A percentile compares a stretch with the other conserved stretches of the same genome.
These are phyloP conservation scores for Echium plantagineum DNA, from an alignment of 257 asterid species.

Conservation along the genomic window DNA sequence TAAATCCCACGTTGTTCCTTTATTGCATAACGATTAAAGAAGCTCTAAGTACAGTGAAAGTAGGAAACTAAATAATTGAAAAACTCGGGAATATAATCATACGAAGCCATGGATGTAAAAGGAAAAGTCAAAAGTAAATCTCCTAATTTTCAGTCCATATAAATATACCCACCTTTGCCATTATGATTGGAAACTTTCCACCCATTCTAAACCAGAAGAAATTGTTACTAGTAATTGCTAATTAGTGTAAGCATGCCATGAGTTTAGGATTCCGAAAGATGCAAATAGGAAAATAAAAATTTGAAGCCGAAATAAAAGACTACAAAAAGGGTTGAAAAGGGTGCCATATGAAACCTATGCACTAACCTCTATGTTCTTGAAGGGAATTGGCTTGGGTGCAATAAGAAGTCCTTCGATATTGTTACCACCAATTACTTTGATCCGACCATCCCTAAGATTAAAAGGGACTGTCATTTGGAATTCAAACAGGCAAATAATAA, in stretches of 20 bases:
- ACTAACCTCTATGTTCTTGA: constrained; percentile 83
- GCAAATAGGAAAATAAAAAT: not conserved
- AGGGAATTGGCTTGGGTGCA: constrained; percentile 70
- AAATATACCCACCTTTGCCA: not conserved
- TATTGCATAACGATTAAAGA: not conserved
- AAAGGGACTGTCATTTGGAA: constrained; percentile 3
- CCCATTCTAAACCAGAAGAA: not conserved
- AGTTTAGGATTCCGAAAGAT: too few relatives aligned
- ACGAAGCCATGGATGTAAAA: not conserved
- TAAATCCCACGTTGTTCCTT: not conserved
- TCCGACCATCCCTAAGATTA: constrained; percentile 80
- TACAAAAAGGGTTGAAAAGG: not conserved
- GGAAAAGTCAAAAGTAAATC: not conserved
- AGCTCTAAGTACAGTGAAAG: not conserved
- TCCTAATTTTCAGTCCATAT: too few relatives aligned
- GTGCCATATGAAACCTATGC: too few relatives aligned
- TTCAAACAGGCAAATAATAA: not conserved
- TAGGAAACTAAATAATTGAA: too few relatives aligned
- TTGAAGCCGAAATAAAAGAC: not conserved
- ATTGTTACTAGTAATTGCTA: too few relatives aligned
- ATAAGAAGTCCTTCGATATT: constrained; percentile 76
- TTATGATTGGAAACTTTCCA: not conserved
- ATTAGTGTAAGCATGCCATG: not conserved
- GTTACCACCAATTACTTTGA: constrained; percentile 81
- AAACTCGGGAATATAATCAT: not conserved